phyloP scores from a whole-genome alignment of 23 red algal species.

The Gracilaria domingensis region DNA sequence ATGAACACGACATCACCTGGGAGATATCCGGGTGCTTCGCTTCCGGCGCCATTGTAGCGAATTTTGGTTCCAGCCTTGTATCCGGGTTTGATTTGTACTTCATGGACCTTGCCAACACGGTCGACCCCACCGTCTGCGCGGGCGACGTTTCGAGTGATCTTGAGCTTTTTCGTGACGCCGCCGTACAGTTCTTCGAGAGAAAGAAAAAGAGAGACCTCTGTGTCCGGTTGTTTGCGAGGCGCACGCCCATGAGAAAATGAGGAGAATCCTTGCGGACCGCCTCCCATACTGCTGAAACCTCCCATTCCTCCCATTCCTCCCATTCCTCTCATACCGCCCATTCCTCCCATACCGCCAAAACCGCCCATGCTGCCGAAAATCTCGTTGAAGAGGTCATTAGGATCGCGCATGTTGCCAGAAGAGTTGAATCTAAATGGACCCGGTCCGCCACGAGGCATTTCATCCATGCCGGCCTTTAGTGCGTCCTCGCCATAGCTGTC shows the following conservation, averaged over 20 bases:
- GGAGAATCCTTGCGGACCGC: constrained; percentile 27
- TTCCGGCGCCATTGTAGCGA: constrained; percentile 84
- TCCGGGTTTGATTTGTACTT: constrained; percentile 87
- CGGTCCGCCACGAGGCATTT: constrained; percentile 59
- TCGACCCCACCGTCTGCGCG: constrained; percentile 69
- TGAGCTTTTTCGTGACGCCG: constrained; percentile 87
- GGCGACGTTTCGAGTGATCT: constrained; percentile 85
- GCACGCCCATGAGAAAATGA: constrained; percentile 17
- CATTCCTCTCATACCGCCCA: constrained; percentile 76
- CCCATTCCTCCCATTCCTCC: constrained; percentile 78
- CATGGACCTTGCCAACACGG: constrained; percentile 82
- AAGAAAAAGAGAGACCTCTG: constrained; percentile 82
- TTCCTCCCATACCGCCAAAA: constrained; percentile 70
- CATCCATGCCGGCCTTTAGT: constrained; percentile 79
- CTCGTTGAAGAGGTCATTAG: constrained; percentile 92
- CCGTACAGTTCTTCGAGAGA: constrained; percentile 90
- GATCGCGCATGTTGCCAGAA: constrained; percentile 49
- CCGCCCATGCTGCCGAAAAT: constrained; percentile 79
- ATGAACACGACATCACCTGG: constrained; percentile 95
- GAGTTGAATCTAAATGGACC: constrained; percentile 28
- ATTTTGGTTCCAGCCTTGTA: constrained; percentile 98
- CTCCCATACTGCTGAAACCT: constrained; percentile 1
- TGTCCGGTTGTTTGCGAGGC: constrained; percentile 78
- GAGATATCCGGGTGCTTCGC: constrained; percentile 77
- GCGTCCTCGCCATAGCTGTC: constrained; percentile 98